Conservation (phyloP, 2,329 filamentous ascomycete genomes). For the Rhynchosporium secalis region DNA sequence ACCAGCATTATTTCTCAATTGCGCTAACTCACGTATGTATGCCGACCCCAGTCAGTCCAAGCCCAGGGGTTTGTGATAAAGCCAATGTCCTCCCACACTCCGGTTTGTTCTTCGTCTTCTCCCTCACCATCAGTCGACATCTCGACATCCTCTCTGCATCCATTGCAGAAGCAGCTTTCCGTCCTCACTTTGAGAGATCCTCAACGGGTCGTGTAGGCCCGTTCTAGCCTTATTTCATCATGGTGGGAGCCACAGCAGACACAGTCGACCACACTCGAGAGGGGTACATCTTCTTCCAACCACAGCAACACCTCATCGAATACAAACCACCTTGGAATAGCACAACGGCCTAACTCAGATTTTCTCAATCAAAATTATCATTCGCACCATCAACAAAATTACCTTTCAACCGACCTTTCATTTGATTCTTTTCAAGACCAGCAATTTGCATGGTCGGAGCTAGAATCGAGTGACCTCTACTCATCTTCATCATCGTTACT, state of each 20-base stretch:
- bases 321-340: conserved; percentile 17
- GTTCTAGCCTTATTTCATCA: conserved; percentile 17
- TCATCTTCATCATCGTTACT: conserved; percentile 4
- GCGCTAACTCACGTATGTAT: background rate
- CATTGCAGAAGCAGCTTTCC: conserved; percentile 9
- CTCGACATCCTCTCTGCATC: conserved; percentile 13
- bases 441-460: conserved; percentile 9
- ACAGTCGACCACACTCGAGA: conserved; percentile 1
- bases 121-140: background rate
- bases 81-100: background rate
- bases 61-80: conserved; percentile 1
- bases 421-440: conserved; percentile 4
- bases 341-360: conserved; percentile 11
- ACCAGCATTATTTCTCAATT: background rate
- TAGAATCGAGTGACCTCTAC: conserved; percentile 4
- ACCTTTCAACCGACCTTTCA: conserved; percentile 1
- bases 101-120: background rate
- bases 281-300: conserved; percentile 13
- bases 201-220: conserved; percentile 19
- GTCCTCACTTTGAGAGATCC: background rate
- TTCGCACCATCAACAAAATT: background rate
- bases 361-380: conserved; percentile 2
- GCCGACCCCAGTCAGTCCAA: background rate
- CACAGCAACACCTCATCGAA: conserved; percentile 8
- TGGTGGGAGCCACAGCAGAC: conserved; percentile 10